Base-by-base conservation (phyloP, 495 filamentous ascomycete genomes). In the Evansstolkia leycettana region DNA sequence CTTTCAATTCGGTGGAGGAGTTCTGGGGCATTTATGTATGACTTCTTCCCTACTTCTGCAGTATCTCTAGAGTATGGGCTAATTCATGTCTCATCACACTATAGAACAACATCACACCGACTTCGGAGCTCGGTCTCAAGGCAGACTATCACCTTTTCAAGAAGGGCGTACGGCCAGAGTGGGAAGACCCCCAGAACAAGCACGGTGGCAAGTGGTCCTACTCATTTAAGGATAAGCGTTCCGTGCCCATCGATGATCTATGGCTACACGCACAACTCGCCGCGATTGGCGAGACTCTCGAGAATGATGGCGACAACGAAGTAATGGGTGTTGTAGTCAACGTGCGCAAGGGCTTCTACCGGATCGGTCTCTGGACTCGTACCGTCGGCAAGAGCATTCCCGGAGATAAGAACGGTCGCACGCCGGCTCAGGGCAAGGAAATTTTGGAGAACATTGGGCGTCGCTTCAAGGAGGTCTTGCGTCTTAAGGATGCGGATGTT, bases 121-220 rank as follows among this genome's bases (percentile, higher is more conserved):
- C 86, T 38, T 96, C 92, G 41, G 88, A 96, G 43, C 76, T 99
- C 17, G 82, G 86, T 28, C 75, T 93, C 43, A 99, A 96, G 67
- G 92, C 89, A 51, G 90, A 99, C 62, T 99, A 99, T 67, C 90
- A 99, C 57, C 80, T 99, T 17, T 99, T 99, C 79, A 99, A 99
- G 65, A 78, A 81, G 52, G 87, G 87, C 41, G 79, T 96, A 37
- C 85, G 92, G 13, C 90, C 90, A 1, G 90, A 99, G 63, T 99
- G 90, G 90, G 90, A 99, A 60, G 90, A 96, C 54, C 61, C 72
- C 12, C 87, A 95, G 63, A 98, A 98, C 67, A 98, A 96, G 76
- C 86, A 94, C 54, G 90, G 90, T 44, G 90, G 90, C 58, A 94
- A 94, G 66, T 98, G 90, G 90, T 83, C 88, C 17, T 95, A 85